phyloP scores from a whole-genome alignment of 495 filamentous ascomycete species.

The Annulohypoxylon bovei region DNA sequence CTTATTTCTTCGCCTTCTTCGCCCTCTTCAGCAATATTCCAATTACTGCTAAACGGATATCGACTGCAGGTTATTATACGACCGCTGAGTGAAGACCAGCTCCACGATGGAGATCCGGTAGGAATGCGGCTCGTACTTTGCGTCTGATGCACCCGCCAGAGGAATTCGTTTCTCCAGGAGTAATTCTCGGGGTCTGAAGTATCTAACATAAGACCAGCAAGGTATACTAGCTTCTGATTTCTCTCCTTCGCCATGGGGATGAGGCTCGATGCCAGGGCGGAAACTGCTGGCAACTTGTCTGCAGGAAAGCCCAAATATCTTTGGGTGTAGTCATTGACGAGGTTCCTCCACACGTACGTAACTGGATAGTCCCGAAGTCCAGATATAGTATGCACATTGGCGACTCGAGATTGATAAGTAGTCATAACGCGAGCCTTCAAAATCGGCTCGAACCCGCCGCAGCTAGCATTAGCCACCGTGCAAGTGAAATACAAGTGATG shows the following conservation, averaged over 20 bases:
- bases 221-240: constrained; percentile 23
- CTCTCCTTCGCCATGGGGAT: constrained; percentile 19
- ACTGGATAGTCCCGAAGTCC: constrained; percentile 18
- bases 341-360: constrained; percentile 13
- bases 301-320: constrained; percentile 12
- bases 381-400: constrained; percentile 23
- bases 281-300: constrained; percentile 39
- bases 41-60: not conserved
- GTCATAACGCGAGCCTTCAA: constrained; percentile 23
- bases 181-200: constrained; percentile 7
- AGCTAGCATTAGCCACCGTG: constrained; percentile 29
- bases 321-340: constrained; percentile 26
- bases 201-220: constrained; percentile 33
- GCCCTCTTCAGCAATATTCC: not conserved
- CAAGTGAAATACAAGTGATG: constrained; percentile 29
- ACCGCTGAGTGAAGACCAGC: constrained; percentile 20
- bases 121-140: not conserved
- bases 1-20: not conserved
- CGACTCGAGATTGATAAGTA: constrained; percentile 15
- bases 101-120: constrained; percentile 12
- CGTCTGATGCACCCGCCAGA: constrained; percentile 20
- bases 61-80: constrained; percentile 3
- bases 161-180: constrained; percentile 27
- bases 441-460: constrained; percentile 17
- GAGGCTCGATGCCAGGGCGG: constrained; percentile 31